phyloP scores from a whole-genome alignment of 2,329 filamentous ascomycete genomes.

The Pseudogymnoascus sp. region DNA sequence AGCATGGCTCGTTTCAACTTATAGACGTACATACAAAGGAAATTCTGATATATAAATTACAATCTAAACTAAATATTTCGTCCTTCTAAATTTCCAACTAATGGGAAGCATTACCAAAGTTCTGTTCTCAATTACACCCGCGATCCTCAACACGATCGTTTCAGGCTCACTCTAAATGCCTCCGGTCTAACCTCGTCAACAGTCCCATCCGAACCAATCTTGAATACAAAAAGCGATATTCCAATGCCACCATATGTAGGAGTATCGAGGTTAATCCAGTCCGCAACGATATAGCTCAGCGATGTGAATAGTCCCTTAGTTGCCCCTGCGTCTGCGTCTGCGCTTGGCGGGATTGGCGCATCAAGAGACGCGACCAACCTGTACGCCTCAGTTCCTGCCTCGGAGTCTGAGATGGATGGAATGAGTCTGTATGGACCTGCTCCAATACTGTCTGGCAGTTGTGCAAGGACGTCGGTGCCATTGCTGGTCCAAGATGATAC shows the following conservation, averaged over 20 bases:
- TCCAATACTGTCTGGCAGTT: background rate
- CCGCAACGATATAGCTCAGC: background rate
- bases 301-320: background rate
- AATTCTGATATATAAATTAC: background rate
- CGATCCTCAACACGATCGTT: background rate
- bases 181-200: slow-evolving; percentile 1
- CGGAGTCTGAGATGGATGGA: background rate
- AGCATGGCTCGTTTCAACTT: background rate
- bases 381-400: background rate
- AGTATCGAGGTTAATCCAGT: background rate
- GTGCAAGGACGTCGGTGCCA: slow-evolving; percentile 27
- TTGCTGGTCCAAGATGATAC: slow-evolving; percentile 28
- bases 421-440: background rate
- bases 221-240: background rate
- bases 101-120: background rate
- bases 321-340: background rate
- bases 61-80: background rate
- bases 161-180: background rate
- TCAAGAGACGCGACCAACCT: background rate
- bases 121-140: background rate
- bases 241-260: slow-evolving; percentile 5
- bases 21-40: background rate
- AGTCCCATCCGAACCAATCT: background rate
- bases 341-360: background rate
- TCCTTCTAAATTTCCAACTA: background rate